Base-by-base conservation (phyloP, 1,284 basidiomycete species). In the Mycosarcoma mackinlayi region DNA sequence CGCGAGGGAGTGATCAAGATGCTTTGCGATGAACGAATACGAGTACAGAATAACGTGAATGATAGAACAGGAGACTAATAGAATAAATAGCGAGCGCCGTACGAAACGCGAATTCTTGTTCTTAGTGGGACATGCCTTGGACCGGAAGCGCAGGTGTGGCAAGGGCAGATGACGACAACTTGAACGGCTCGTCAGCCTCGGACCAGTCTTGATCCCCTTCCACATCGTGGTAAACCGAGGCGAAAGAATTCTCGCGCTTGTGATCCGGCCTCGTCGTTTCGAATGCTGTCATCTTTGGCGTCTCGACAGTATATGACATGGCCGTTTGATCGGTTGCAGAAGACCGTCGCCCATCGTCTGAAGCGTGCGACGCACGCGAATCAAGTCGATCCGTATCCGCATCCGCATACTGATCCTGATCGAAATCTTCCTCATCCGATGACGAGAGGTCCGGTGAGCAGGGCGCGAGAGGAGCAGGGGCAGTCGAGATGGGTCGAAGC, bases 401-500 rank as follows among this genome's bases (percentile, higher is more conserved):
- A 5, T 47, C 44, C 14, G 28, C 13, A 19, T 52, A 49, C 3
- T 61, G 44, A 11, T 42, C 47, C 2, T 54, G 50, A 9, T 61
- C 63, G 4, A 38, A 39, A 4, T 59, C 56, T 6, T 55, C 63
- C 1, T 34, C 39, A 16, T 53, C 53, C 8, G 48, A 50, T 13
- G 48, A 47, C 7, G 55, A 51, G 7, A 39, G 23, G 19, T 42
- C 44, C 1, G 52, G 40, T 6, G 58, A 58, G 27, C 40, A 44
- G 6, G 45, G 53, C 3, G 50, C 52, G 14, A 68, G 39, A 3
- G 59, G 54, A 30, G 37, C 51, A 23, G 66, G 60, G 14, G 47
- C 30, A 3, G 60, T 64, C 25, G 62, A 61, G 45, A 68, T 58
- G 37, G 60, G 59, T 19, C 65, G 47, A 3, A 59, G 50, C 69